Evolutionary conservation across 1,284 basidiomycete genomes (phyloP), one percentile per base, ranked within the genome.

Genomic region (Ganoderma lingzhi): DNA sequence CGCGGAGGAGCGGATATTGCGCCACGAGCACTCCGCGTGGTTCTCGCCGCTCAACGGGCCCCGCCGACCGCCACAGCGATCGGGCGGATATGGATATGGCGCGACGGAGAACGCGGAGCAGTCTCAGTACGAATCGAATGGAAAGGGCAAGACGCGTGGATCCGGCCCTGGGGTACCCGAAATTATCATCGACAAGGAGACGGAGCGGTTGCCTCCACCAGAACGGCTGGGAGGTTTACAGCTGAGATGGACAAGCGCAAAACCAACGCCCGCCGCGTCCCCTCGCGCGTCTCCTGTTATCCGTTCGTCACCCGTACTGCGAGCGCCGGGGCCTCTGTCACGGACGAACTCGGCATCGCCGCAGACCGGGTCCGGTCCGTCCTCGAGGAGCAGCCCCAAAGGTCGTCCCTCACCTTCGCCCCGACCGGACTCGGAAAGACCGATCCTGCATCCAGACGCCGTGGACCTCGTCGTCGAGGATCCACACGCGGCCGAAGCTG

Each of bases 391-490:
- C 69, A 80, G 78, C 78, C 78, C 78, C 3, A 69, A 67, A 15
- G 68, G 17, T n/a, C 68, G 64, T 55, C 80, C 82, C 28, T 82
- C 78, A 61, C 78, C 76, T 30, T 79, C 80, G 51, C 83, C 80
- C 53, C 80, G 76, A 63, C 80, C 74, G 65, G 83, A 76, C 69
- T 78, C 71, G 37, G 78, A 75, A 74, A 84, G 70, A 6, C 79
- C 84, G 15, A 80, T 83, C 4, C 79, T 93, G 15, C 91, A 90
- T 1, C 84, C 87, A 0, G 93, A 95, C 73, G 93, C 93, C 0
- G 89, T 95, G 4, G 94, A 96, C 77, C 83, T 96, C 14, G 85
- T 96, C 2, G 88, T 93, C 0, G 90, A 91, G 76, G 90, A 90
- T 74, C 71, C 78, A 6, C 77, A 82, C 12, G 87, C 87, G 14